These are phyloP conservation scores for Kluyveromyces marxianus DNA, from an alignment of 1,139 yeast species.

Conservation along the genomic window DNA sequence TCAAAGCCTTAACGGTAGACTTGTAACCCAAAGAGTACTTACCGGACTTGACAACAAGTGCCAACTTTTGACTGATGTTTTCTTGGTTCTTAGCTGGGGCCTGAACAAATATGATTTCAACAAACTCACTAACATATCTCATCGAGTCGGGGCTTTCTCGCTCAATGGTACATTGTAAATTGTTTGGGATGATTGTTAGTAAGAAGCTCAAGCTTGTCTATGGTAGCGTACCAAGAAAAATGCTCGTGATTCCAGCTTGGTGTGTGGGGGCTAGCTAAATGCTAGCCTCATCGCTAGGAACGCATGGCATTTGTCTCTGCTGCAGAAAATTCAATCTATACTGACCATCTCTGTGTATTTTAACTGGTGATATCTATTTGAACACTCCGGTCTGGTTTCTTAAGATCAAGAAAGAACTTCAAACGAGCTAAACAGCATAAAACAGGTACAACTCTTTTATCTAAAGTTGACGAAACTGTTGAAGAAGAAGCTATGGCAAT, in stretches of 20 bases:
- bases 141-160: background rate
- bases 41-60: constrained; percentile 98
- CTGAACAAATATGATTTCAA: constrained; percentile 33
- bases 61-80: constrained; percentile 96
- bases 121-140: background rate
- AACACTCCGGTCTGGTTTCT: constrained; percentile 80
- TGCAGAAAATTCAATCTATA: constrained; percentile 31
- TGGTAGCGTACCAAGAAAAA: too few relatives aligned
- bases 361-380: constrained; percentile 30
- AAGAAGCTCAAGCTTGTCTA: too few relatives aligned
- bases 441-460: background rate
- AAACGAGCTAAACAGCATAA: background rate
- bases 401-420: background rate
- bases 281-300: too few relatives aligned
- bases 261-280: too few relatives aligned
- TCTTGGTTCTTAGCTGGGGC: constrained; percentile 93
- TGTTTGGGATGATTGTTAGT: too few relatives aligned
- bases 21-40: constrained; percentile 99
- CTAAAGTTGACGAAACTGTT: background rate
- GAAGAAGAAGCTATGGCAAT: background rate
- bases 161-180: background rate
- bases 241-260: too few relatives aligned
- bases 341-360: constrained; percentile 95
- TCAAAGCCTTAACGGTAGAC: constrained; percentile 96
- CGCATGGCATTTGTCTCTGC: too few relatives aligned